Percentiles rank a stretch among this genome's conserved stretches.
These are phyloP conservation scores for Suhomyces kunorum DNA, from an alignment of 1,139 yeast genomes.

Conservation along the genomic window DNA sequence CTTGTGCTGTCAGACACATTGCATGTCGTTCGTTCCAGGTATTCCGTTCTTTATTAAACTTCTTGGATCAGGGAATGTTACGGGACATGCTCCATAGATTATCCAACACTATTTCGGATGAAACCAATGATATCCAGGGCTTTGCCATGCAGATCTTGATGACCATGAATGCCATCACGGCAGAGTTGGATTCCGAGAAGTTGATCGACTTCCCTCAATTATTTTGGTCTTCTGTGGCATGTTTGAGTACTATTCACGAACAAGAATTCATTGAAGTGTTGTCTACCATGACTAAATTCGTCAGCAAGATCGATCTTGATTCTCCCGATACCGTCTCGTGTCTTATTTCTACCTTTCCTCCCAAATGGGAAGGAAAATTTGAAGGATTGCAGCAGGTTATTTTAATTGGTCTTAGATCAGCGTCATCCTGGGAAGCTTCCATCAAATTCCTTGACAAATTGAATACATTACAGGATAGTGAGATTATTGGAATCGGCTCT, in stretches of 20 bases:
- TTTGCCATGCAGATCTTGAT: constrained; percentile 95
- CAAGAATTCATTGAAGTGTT: constrained; percentile 88
- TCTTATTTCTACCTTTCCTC: constrained; percentile 83
- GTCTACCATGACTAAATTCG: constrained; percentile 76
- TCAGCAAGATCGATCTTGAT: constrained; percentile 83
- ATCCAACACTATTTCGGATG: constrained; percentile 91
- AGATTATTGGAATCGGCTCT: constrained; percentile 73
- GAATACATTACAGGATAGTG: constrained; percentile 67
- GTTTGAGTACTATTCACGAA: constrained; percentile 86
- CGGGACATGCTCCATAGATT: constrained; percentile 92
- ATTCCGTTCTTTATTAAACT: constrained; percentile 76
- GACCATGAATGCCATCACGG: constrained; percentile 91
- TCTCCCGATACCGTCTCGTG: constrained; percentile 85
- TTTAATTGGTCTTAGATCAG: constrained; percentile 78
- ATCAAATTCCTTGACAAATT: constrained; percentile 72
- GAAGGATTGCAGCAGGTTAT: constrained; percentile 83
- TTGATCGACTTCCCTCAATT: constrained; percentile 87
- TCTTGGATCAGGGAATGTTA: constrained; percentile 83
- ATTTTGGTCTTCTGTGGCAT: constrained; percentile 95
- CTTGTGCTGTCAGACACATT: constrained; percentile 95
- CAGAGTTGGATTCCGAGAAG: constrained; percentile 76
- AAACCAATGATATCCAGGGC: constrained; percentile 86
- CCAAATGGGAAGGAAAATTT: constrained; percentile 93
- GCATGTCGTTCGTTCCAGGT: constrained; percentile 96
- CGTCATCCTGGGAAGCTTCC: constrained; percentile 78